A percentile compares a stretch with the other conserved stretches of the same genome.
These are phyloP conservation scores for Arthrobotrys megalospora DNA, from an alignment of 2,329 filamentous ascomycete species.

Conservation along the genomic window DNA sequence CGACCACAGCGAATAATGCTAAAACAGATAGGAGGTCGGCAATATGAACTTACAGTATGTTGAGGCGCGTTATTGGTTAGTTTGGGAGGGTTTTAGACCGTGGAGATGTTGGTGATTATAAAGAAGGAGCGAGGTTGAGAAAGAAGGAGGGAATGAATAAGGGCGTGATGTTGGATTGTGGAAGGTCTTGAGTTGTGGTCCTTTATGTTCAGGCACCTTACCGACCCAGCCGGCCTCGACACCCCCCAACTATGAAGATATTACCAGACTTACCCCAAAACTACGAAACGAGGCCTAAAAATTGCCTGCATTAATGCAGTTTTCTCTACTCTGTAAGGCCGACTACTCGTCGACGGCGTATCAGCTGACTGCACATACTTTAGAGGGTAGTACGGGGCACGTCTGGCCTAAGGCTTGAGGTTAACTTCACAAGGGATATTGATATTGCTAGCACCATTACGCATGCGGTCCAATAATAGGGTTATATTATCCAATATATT, in stretches of 20 bases:
- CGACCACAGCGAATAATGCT: not conserved
- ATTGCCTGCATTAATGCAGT: not conserved
- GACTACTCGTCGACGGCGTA: no score
- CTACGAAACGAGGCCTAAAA: no score
- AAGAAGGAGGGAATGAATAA: not conserved
- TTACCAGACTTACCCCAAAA: no score
- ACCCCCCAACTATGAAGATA: not conserved
- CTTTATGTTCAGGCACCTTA: constrained; percentile 24
- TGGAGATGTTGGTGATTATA: not conserved
- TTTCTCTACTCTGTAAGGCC: no score
- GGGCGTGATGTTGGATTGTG: constrained; percentile 52
- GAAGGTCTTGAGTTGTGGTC: constrained; percentile 29
- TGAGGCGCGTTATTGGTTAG: not conserved
- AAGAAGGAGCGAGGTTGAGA: constrained; percentile 5
- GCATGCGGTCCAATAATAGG: not conserved
- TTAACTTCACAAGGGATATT: no score
- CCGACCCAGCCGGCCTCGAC: not conserved
- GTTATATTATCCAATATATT: constrained; percentile 14
- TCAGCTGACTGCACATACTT: no score
- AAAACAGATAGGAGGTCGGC: not conserved
- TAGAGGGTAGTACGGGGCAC: no score
- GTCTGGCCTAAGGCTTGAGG: no score
- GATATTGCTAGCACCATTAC: no score
- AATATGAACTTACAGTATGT: constrained; percentile 8
- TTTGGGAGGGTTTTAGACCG: not conserved